A percentile compares a stretch with the other conserved stretches of the same genome.
Conservation (phyloP, 768 basidiomycete genomes). For the Russula vinacea region DNA sequence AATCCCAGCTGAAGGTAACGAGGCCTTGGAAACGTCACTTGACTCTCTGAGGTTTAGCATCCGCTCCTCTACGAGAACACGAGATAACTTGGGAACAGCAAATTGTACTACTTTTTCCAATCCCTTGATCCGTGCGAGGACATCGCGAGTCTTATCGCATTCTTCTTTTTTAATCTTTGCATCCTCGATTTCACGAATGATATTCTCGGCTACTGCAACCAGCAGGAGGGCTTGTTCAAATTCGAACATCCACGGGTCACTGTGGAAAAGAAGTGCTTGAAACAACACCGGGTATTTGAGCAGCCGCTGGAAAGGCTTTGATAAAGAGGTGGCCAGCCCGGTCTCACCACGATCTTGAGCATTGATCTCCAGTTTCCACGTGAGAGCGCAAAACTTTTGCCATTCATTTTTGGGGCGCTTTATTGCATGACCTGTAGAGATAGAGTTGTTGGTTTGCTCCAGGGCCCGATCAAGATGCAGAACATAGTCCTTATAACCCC, state of each 20-base stretch:
- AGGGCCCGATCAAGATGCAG: conserved; percentile 91
- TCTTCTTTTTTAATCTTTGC: conserved; percentile 97
- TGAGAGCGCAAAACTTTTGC: conserved; percentile 68
- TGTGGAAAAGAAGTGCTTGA: conserved; percentile 94
- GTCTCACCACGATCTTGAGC: conserved; percentile 89
- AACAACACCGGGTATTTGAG: conserved; percentile 96
- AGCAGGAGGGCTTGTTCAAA: conserved; percentile 94
- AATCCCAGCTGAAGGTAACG: conserved; percentile 30
- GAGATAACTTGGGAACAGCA: conserved; percentile 83
- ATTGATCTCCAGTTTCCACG: conserved; percentile 73
- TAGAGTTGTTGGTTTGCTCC: conserved; percentile 77
- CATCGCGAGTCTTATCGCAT: conserved; percentile 90
- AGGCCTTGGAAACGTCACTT: conserved; percentile 15
- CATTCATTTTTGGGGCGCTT: conserved; percentile 83
- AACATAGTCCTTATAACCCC: conserved; percentile 91
- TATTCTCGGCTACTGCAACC: conserved; percentile 96
- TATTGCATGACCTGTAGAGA: conserved; percentile 55
- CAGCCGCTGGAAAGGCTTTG: conserved; percentile 96
- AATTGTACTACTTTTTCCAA: conserved; percentile 75
- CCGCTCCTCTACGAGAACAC: conserved; percentile 82
- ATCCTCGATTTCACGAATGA: conserved; percentile 95
- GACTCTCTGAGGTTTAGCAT: conserved; percentile 42
- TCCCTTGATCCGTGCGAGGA: conserved; percentile 94
- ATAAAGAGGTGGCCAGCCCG: conserved; percentile 89
- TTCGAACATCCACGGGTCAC: conserved; percentile 94